Base-by-base conservation (phyloP, 1,284 basidiomycete genomes). In the Rhodotorula sp. region DNA sequence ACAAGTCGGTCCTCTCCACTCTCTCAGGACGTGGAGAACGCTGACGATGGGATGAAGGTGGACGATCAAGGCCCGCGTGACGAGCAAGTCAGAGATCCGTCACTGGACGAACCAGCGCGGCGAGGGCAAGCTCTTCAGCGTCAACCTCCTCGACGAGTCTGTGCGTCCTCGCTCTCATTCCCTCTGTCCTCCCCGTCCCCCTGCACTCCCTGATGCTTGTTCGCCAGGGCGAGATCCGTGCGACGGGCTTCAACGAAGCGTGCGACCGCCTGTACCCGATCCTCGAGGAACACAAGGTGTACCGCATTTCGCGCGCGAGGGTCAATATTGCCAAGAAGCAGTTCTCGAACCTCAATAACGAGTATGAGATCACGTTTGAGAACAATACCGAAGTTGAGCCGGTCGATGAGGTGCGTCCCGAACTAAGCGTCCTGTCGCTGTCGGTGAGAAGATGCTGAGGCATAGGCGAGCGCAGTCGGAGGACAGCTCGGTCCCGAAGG, bases 281-380 rank as follows among this genome's bases (percentile, higher is more conserved):
- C 75, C 79, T 99, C 22, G 86, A 95, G 77, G 94, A 97, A 80
- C 91, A 91, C 64, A 94, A 94, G 79, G 94, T 95, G 22, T 99
- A 94, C 81, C 92, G 86, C 79, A 85, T 99, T 71, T 92, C 91
- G 2, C 92, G 90, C 77, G 95, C 91, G 13, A 87, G 91, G 64
- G 90, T 99, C 78, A 91, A 92, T 79, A 88, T 98, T 44, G 94
- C 95, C 56, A 99, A 98, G 84, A 98, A 95, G 83, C 95, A 97
- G 82, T 99, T 96, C 81, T 91, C 87, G 62, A 92, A 90, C 78
- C 81, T 96, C 59, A 83, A 86, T 74, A 97, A 96, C 79, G 94
- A 99, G 79, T 99, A 99, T 78, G 95, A 99, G 80, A 87, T 99
- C 71, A 85, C 84, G 59, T 85, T 99, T n/a, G 92, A 94, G 74